Conservation (phyloP, 768 basidiomycete species). For the Lactifluus subvellereus region DNA sequence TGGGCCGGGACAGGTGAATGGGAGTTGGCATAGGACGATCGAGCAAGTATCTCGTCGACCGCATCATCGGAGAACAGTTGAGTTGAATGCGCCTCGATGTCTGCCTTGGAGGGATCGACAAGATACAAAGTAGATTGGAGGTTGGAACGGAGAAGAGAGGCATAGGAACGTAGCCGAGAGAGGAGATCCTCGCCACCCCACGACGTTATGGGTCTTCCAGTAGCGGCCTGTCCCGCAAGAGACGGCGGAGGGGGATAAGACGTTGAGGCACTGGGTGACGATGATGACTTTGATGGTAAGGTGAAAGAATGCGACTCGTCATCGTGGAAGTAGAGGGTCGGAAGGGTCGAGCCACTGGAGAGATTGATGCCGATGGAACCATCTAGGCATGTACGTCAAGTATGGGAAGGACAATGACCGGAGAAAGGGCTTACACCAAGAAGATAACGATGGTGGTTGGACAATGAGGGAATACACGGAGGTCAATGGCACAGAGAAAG, state of each 20-base stretch:
- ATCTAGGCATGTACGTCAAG: conserved; percentile 40
- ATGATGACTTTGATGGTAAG: conserved; percentile 40
- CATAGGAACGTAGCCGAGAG: conserved; percentile 65
- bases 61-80: conserved; percentile 82
- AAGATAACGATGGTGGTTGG: conserved; percentile 75
- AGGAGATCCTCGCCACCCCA: conserved; percentile 91
- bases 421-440: conserved; percentile 56
- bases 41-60: conserved; percentile 79
- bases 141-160: conserved; percentile 77
- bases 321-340: conserved; percentile 93
- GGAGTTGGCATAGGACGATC: conserved; percentile 69
- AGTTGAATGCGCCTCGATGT: conserved; percentile 86
- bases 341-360: conserved; percentile 77
- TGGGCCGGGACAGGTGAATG: conserved; percentile 83
- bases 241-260: conserved; percentile 63
- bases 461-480: conserved; percentile 87
- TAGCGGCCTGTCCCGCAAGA: conserved; percentile 39
- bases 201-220: conserved; percentile 37
- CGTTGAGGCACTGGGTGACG: conserved; percentile 34
- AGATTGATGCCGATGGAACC: conserved; percentile 88
- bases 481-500: conserved; percentile 89
- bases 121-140: conserved; percentile 84
- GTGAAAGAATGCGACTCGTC: conserved; percentile 86
- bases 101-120: conserved; percentile 87
- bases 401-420: not conserved